These are phyloP conservation scores for Halteria grandinella DNA, from an alignment of 73 alveolate species.

Conservation along the genomic window DNA sequence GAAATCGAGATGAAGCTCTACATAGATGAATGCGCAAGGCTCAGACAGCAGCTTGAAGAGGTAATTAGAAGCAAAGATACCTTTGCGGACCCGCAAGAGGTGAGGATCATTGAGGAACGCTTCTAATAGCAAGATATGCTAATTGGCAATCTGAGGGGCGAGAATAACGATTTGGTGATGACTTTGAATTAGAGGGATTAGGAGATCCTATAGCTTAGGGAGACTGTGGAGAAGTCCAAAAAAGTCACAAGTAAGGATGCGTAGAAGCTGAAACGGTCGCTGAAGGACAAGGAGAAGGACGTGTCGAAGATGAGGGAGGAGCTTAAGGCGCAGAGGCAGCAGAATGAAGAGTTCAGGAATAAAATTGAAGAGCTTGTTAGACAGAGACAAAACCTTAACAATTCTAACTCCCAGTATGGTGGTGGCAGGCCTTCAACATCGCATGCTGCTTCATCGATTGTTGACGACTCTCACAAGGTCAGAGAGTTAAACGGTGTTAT, in stretches of 20 bases:
- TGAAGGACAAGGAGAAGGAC: slow-evolving; percentile 41
- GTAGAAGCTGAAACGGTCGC: slow-evolving; percentile 17
- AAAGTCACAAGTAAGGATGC: slow-evolving; percentile 27
- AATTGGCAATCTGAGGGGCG: slow-evolving; percentile 29
- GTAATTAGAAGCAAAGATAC: slow-evolving; percentile 65
- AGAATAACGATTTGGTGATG: slow-evolving; percentile 50
- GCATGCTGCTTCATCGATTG: too few species aligned
- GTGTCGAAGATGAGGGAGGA: slow-evolving; percentile 20
- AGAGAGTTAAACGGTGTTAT: slow-evolving; percentile 21
- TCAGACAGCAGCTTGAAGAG: slow-evolving; percentile 62
- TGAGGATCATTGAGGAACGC: slow-evolving; percentile 50
- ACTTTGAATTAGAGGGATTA: slow-evolving; percentile 54
- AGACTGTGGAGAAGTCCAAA: slow-evolving; percentile 47
- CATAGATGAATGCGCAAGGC: slow-evolving; percentile 76
- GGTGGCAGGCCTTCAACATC: too few species aligned
- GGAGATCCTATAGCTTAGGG: slow-evolving; percentile 34
- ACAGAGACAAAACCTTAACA: too few species aligned
- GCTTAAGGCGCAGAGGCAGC: not conserved
- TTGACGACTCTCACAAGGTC: slow-evolving; percentile 2
- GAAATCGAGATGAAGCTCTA: slow-evolving; percentile 72
- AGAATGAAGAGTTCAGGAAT: slow-evolving; percentile 40
- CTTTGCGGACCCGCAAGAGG: slow-evolving; percentile 66
- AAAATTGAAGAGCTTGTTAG: slow-evolving; percentile 32
- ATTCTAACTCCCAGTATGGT: too few species aligned
- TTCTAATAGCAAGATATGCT: slow-evolving; percentile 52